Evolutionary conservation across 768 basidiomycete genomes (phyloP).

Genomic region (Boletus rubescentipes): DNA sequence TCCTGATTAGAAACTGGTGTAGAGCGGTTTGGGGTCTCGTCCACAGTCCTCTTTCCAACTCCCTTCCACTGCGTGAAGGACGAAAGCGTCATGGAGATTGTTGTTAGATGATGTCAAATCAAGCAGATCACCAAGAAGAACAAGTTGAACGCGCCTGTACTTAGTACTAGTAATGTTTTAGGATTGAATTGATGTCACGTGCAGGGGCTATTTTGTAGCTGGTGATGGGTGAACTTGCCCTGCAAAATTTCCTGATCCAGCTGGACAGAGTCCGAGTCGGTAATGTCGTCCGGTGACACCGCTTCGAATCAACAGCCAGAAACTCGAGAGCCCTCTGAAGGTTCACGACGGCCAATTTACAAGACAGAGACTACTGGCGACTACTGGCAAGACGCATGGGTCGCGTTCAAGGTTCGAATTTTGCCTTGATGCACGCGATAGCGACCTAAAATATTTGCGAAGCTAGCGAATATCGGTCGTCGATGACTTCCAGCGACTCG

Average conservation of each 20-base stretch:
- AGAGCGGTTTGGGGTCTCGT: conserved; percentile 36
- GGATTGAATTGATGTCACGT: conserved; percentile 1
- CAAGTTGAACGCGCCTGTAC: too few species aligned
- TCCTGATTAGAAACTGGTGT: not conserved
- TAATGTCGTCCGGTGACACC: conserved; percentile 12
- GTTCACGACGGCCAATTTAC: conserved; percentile 24
- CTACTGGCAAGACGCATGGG: conserved; percentile 33
- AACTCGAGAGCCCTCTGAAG: conserved; percentile 2
- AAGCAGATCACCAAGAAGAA: too few species aligned
- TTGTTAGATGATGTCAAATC: not conserved
- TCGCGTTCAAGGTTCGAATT: conserved; percentile 31
- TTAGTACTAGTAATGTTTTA: too few species aligned
- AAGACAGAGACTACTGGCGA: conserved; percentile 32
- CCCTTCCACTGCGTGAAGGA: conserved; percentile 4
- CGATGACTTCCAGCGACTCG: conserved; percentile 59
- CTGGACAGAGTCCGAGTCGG: too few species aligned
- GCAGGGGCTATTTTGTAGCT: not conserved
- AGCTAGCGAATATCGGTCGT: conserved; percentile 47
- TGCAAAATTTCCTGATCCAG: not conserved
- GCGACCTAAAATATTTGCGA: conserved; percentile 21
- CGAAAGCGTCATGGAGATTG: not conserved
- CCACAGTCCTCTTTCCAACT: conserved; percentile 32
- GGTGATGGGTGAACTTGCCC: too few species aligned
- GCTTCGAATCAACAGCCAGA: conserved; percentile 3
- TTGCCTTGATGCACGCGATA: not conserved